Conservation (phyloP, 176 grass and related monocot genomes). For the Pontederia crassipes region DNA sequence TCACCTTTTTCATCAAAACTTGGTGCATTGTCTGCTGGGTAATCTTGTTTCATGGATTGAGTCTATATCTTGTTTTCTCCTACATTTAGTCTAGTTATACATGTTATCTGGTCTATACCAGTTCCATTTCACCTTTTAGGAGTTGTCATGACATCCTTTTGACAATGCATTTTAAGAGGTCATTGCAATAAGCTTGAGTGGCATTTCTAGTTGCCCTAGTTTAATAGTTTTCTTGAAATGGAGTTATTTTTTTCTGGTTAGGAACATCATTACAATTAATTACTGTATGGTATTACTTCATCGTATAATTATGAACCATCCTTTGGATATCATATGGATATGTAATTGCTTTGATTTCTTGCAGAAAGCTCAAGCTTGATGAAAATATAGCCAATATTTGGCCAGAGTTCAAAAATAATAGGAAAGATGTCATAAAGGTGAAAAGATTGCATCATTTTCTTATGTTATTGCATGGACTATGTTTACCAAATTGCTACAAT, state of each 20-base stretch:
- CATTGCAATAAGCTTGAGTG: too few species aligned
- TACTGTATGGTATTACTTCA: background rate
- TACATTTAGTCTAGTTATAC: too few species aligned
- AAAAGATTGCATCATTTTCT: background rate
- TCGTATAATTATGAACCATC: background rate
- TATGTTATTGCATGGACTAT: background rate
- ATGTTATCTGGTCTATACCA: too few species aligned
- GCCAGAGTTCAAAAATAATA: conserved; percentile 61
- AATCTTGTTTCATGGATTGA: too few species aligned
- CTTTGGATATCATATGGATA: conserved; percentile 10
- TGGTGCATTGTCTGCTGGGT: too few species aligned
- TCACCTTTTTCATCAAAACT: too few species aligned
- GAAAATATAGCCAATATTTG: conserved; percentile 86
- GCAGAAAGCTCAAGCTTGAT: conserved; percentile 79
- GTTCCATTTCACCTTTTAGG: too few species aligned
- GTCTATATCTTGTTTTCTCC: too few species aligned
- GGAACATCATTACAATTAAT: background rate
- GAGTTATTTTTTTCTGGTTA: background rate
- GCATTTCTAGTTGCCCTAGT: background rate
- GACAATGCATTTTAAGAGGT: too few species aligned
- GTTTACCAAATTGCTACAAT: conserved; percentile 16
- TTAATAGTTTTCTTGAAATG: background rate
- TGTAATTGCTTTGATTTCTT: conserved; percentile 12
- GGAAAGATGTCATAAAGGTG: conserved; percentile 86
- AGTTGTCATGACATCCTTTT: too few species aligned